phyloP scores from a whole-genome alignment of 2,329 filamentous ascomycete genomes.

The Ophiostoma sp. region DNA sequence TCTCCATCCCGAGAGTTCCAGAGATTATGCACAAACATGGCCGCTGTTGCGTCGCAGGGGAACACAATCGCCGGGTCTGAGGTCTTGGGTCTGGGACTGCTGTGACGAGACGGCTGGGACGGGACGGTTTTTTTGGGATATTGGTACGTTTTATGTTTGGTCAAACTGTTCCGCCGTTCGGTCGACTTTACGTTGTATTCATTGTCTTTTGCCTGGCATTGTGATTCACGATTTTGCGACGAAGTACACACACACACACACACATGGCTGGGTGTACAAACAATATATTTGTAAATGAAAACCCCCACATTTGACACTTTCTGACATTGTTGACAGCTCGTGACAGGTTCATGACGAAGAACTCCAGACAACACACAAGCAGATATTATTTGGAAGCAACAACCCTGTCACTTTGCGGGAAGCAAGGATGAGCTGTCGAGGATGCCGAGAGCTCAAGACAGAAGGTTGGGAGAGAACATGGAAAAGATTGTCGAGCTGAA shows the following conservation, averaged over 20 bases:
- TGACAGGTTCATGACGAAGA: neutral
- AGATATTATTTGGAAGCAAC: neutral
- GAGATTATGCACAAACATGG: constrained; percentile 1
- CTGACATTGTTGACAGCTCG: neutral
- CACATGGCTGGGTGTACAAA: neutral
- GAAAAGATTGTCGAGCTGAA: neutral
- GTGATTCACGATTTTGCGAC: neutral
- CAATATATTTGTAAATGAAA: neutral
- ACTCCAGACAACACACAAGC: too few relatives aligned
- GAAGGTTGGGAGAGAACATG: neutral
- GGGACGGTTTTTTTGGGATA: neutral
- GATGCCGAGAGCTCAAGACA: neutral
- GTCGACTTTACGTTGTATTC: neutral
- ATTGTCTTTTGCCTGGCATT: neutral
- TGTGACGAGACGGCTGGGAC: neutral
- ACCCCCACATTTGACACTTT: neutral
- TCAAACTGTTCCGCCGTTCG: neutral
- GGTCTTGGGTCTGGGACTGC: neutral
- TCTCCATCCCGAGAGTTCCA: neutral
- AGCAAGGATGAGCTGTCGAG: constrained; percentile 8
- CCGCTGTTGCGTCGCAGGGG: neutral
- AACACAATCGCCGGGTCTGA: neutral
- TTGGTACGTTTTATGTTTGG: neutral
- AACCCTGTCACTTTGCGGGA: neutral
- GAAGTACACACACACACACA: neutral